Evolutionary conservation across 2,329 filamentous ascomycete species (phyloP).

Genomic region (Pseudogymnoascus sp.): DNA sequence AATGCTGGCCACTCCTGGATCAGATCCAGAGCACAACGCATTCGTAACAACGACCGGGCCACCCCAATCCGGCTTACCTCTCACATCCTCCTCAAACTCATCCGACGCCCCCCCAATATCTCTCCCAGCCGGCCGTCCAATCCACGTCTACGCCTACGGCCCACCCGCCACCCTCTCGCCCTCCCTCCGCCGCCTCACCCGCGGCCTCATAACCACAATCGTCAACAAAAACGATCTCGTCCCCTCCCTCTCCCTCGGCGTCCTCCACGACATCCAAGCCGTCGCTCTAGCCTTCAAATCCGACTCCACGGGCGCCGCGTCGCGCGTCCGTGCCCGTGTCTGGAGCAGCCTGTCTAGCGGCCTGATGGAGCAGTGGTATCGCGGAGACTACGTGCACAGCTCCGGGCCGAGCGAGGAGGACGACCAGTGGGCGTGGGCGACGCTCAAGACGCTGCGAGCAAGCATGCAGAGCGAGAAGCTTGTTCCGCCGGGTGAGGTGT

Average conservation of each 20-base stretch:
- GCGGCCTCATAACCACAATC: slow-evolving; percentile 67
- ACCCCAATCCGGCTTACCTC: slow-evolving; percentile 35
- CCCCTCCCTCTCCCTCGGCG: slow-evolving; percentile 64
- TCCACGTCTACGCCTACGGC: slow-evolving; percentile 75
- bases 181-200: slow-evolving; percentile 60
- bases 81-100: slow-evolving; percentile 43
- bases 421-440: slow-evolving; percentile 60
- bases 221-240: slow-evolving; percentile 69
- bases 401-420: slow-evolving; percentile 44
- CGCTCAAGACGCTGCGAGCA: slow-evolving; percentile 57
- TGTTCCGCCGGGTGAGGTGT: slow-evolving; percentile 69
- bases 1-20: slow-evolving; percentile 44
- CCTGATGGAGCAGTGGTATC: slow-evolving; percentile 55
- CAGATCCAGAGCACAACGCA: slow-evolving; percentile 36
- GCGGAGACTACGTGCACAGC: slow-evolving; percentile 30
- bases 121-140: slow-evolving; percentile 60
- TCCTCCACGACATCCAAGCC: slow-evolving; percentile 68
- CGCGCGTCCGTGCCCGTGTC: slow-evolving; percentile 58
- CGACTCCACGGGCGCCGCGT: slow-evolving; percentile 60
- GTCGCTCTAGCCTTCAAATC: slow-evolving; percentile 66
- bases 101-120: slow-evolving; percentile 31
- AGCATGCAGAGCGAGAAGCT: slow-evolving; percentile 65
- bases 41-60: slow-evolving; percentile 52
- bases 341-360: slow-evolving; percentile 59
- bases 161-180: slow-evolving; percentile 67